Evolutionary conservation across 208 protist genomes (phyloP).

Genomic region (Porcisia deanei): DNA sequence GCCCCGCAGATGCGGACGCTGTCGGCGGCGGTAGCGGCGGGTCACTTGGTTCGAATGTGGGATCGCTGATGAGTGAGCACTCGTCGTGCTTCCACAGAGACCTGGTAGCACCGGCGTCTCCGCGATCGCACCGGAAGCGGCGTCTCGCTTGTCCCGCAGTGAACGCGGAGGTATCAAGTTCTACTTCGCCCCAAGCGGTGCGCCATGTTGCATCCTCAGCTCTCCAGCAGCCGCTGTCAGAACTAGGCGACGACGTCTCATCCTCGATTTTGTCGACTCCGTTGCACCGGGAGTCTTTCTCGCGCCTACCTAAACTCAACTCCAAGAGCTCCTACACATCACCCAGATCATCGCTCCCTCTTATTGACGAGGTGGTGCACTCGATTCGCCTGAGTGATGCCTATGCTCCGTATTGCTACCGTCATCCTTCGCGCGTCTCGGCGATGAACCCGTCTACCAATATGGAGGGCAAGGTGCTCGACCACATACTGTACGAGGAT

Average conservation of each 20-base stretch:
- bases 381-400: constrained; percentile 48
- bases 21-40: background rate
- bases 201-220: background rate
- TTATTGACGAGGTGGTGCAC: constrained; percentile 44
- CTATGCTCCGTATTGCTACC: constrained; percentile 70
- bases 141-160: background rate
- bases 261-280: background rate
- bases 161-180: background rate
- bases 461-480: constrained; percentile 83
- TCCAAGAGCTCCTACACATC: background rate
- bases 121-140: constrained; percentile 4
- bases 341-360: constrained; percentile 2
- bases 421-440: constrained; percentile 57
- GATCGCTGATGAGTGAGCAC: background rate
- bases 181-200: background rate
- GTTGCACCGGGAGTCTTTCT: background rate
- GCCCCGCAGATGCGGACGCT: background rate
- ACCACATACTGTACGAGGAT: constrained; percentile 80
- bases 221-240: background rate
- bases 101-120: background rate
- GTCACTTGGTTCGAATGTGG: background rate
- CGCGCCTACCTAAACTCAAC: background rate
- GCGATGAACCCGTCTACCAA: constrained; percentile 77
- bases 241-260: background rate
- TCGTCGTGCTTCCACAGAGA: background rate